Evolutionary conservation across 192 early-diverging fungal genomes (phyloP).

Genomic region (Coemansia sp.): DNA sequence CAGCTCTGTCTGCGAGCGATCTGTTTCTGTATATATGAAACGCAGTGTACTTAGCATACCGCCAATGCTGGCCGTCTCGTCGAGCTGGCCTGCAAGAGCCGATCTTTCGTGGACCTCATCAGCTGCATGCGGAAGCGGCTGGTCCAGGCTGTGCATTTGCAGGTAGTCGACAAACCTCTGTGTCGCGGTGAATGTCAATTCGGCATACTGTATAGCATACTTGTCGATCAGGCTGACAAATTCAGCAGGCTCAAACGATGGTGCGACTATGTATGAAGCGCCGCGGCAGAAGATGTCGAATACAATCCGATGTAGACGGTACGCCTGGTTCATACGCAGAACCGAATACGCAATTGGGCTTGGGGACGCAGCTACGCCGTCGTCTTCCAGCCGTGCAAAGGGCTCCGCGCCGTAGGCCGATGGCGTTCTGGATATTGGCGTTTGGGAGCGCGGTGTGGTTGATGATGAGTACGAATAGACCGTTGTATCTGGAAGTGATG

Average conservation of each 20-base stretch:
- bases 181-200: conserved; percentile 32
- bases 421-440: background rate
- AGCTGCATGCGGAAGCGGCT: background rate
- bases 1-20: conserved; percentile 17
- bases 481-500: conserved; percentile 16
- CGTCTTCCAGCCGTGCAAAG: background rate
- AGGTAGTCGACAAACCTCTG: conserved; percentile 17
- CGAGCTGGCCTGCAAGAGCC: background rate
- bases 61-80: background rate
- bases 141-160: background rate
- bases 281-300: conserved; percentile 43
- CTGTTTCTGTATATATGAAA: conserved; percentile 29
- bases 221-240: conserved; percentile 14
- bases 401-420: conserved; percentile 4
- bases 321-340: conserved; percentile 38
- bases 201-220: conserved; percentile 25
- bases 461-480: conserved; percentile 2
- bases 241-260: conserved; percentile 16
- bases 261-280: conserved; percentile 31
- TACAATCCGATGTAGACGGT: conserved; percentile 27
- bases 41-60: conserved; percentile 30
- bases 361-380: background rate
- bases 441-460: conserved; percentile 5
- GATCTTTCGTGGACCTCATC: background rate
- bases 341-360: conserved; percentile 25